Percentiles rank a stretch among this genome's conserved stretches.
Conservation (phyloP, 129 eudicot species). For the Ambrosia artemisiifolia region DNA sequence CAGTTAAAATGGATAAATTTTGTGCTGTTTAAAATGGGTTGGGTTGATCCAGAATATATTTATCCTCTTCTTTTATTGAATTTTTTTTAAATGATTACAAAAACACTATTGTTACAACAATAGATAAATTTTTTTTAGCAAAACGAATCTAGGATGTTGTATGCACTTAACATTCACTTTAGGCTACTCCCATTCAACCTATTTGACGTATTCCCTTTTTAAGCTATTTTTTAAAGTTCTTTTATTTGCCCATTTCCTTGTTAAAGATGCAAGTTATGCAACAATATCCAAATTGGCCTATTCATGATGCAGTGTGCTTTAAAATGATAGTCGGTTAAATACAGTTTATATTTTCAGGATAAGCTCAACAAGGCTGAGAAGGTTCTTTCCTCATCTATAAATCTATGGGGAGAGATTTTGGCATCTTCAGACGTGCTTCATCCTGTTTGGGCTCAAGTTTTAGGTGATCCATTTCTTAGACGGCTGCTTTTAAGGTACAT, state of each 20-base stretch:
- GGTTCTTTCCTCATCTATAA: slow-evolving; percentile 55
- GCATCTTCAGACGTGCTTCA: slow-evolving; percentile 57
- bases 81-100: neutral
- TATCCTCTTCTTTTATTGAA: neutral
- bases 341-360: slow-evolving; percentile 50
- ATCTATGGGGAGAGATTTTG: slow-evolving; percentile 65
- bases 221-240: neutral
- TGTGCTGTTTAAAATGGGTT: neutral
- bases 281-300: neutral
- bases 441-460: slow-evolving; percentile 81
- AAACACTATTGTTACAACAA: neutral
- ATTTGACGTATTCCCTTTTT: neutral
- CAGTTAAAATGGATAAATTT: neutral
- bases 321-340: slow-evolving; percentile 13
- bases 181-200: neutral
- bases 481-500: slow-evolving; percentile 76
- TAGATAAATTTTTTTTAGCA: neutral
- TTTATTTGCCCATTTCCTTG: neutral
- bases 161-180: neutral
- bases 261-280: neutral
- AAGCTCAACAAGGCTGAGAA: slow-evolving; percentile 52
- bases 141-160: neutral
- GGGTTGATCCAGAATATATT: neutral
- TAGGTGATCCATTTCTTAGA: slow-evolving; percentile 83
- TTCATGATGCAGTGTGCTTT: neutral